Base-by-base conservation (phyloP, 1,284 basidiomycete species). In the Moesziomyces parantarcticus region DNA sequence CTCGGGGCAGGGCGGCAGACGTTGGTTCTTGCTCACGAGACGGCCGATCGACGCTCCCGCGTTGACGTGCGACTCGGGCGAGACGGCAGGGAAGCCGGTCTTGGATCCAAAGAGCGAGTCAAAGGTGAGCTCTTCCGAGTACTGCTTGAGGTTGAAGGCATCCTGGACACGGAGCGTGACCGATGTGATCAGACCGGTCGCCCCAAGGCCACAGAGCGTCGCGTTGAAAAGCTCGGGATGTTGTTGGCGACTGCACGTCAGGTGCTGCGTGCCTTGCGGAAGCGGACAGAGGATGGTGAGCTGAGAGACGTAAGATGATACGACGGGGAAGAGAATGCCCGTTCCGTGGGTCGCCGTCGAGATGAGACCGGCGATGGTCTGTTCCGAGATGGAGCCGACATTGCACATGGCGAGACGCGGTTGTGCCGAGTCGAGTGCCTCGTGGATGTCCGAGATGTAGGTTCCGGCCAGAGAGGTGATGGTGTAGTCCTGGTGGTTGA, bases 261-360 rank as follows among this genome's bases (percentile, higher is more conserved):
- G 88, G 54, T 88, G 86, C 41, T 88, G 86, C 6, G 92, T 91
- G 81, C 92, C 88, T 25, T 48, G 21, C 10, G 55, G 42, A 10
- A 82, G 70, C 14, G 81, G 67, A 40, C 76, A 74, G 11, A 97
- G 87, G 41, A 98, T 83, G 8, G 88, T 88, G 59, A 98, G 86
- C 6, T 90, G 89, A 60, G 89, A 87, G 41, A 96, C 92, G 76
- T 92, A 89, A 5, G 90, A 91, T 5, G 93, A 94, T 61, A 99
- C 88, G 72, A 94, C 92, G 57, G 90, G 90, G 84, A 89, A 95
- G 43, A 86, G 80, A 67, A 92, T 87, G 34, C 97, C 96, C 3
- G 92, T 91, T 50, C 96, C 96, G 86, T 99, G 96, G 0, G 95
- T 95, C 4, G 94, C 94, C 44, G 97, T 99, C 11, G 94, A 91